Evolutionary conservation across 1,284 basidiomycete species (phyloP).

Genomic region (Tylopilus sp.): DNA sequence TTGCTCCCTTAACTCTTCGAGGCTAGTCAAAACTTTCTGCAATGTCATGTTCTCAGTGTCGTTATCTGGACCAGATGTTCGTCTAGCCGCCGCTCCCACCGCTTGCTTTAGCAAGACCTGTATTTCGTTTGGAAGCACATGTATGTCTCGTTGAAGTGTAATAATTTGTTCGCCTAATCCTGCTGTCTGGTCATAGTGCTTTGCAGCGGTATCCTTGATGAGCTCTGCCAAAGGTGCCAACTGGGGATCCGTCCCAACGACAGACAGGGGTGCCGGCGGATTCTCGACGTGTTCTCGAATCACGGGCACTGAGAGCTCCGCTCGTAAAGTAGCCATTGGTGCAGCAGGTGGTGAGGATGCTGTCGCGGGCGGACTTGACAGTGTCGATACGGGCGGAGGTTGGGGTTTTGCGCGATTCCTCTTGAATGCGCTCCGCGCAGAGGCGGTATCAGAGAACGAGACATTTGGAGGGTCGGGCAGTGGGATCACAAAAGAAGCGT

Average conservation of each 20-base stretch:
- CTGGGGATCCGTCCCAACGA: conserved; percentile 13
- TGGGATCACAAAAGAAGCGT: conserved; percentile 28
- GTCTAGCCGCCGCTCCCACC: conserved; percentile 4
- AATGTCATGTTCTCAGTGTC: conserved; percentile 7
- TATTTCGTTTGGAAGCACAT: conserved; percentile 29
- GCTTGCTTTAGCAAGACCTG: conserved; percentile 17
- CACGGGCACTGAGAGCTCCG: conserved; percentile 23
- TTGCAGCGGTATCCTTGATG: conserved; percentile 37
- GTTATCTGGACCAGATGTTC: not conserved
- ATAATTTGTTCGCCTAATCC: conserved; percentile 36
- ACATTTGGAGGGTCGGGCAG: conserved; percentile 18
- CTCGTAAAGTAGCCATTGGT: conserved; percentile 11
- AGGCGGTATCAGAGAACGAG: conserved; percentile 9
- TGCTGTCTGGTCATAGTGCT: conserved; percentile 36
- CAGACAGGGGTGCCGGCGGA: conserved; percentile 13
- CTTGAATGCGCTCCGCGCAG: conserved; percentile 26
- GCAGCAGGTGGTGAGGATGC: not conserved
- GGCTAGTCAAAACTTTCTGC: conserved; percentile 19
- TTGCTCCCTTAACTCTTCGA: conserved; percentile 23
- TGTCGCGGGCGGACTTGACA: conserved; percentile 13
- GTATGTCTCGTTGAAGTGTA: conserved; percentile 38
- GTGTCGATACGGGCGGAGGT: conserved; percentile 2
- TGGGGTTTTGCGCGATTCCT: conserved; percentile 3
- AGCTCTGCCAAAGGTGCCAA: conserved; percentile 33
- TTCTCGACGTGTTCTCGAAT: conserved; percentile 23